Base-by-base conservation (phyloP, 371 early-diverging fungal genomes). In the Circinella minor region DNA sequence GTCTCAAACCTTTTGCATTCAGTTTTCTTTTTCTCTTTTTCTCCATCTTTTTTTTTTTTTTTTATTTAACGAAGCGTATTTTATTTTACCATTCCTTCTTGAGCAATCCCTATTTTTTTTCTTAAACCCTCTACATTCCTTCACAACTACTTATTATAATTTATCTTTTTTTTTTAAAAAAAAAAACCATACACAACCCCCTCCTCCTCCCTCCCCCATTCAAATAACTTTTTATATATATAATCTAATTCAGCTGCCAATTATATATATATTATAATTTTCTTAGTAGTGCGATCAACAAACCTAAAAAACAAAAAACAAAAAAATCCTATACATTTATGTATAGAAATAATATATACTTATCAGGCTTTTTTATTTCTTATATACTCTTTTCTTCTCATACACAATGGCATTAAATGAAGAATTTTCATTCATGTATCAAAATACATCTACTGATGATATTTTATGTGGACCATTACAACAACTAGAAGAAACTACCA, bases 261-360 rank as follows among this genome's bases (percentile, higher is more conserved):
- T 11, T 34, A 57, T 34, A 10, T 34, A 10, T 27, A 57, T 57
- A 27, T n/a, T 27, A 2, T 57, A 14, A 51, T 1, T n/a, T 51
- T 15, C 15, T 51, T 51, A 57, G 57, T 57, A 57, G 57, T 57
- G 57, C 57, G 57, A 57, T 57, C 57, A 57, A 57, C 57, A 2
- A 43, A 43, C 43, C 51, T 51, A 51, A 51, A 51, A 51, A 57
- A 57, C n/a, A 57, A 3, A 27, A 27, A 27, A 27, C 0, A 27
- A 2, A 27, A 27, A 27, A 27, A 27, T 27, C 27, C 27, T 27
- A 27, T 27, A 27, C 27, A 27, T 27, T 1, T 27, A 27, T 27
- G 27, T 27, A 27, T 27, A 27, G 0, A 27, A 1, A 27, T 27
- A 27, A 2, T 27, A 27, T 27, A 27, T 27, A 27, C 15, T 15